Percentiles rank a stretch among this genome's conserved stretches.
phyloP scores from a whole-genome alignment of 805 yeast genomes.

The Pichia cabralensis region DNA sequence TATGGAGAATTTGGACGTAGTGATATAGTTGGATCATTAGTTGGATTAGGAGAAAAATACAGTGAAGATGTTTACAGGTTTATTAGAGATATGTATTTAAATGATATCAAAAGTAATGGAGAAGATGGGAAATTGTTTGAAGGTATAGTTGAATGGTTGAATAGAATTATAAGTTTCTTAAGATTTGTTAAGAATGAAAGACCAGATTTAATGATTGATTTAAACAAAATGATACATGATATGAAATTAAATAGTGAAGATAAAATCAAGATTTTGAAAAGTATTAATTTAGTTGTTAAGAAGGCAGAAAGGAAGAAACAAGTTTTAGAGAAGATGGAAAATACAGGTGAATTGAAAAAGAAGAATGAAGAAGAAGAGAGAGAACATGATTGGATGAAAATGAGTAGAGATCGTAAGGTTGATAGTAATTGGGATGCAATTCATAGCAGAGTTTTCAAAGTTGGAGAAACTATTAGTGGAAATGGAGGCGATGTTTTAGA shows the following conservation, averaged over 20 bases:
- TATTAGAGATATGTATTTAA: slow-evolving; percentile 70
- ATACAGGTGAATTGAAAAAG: slow-evolving; percentile 1
- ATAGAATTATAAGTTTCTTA: slow-evolving; percentile 51
- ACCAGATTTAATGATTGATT: slow-evolving; percentile 34
- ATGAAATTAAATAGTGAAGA: slow-evolving; percentile 5
- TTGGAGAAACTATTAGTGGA: slow-evolving; percentile 10
- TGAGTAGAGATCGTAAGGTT: slow-evolving; percentile 16
- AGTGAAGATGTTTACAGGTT: slow-evolving; percentile 65
- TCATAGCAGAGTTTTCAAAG: slow-evolving; percentile 22
- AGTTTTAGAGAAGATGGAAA: slow-evolving; percentile 27
- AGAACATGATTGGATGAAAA: slow-evolving; percentile 17
- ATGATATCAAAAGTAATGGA: slow-evolving; percentile 44
- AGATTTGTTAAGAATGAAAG: slow-evolving; percentile 45
- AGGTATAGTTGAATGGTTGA: slow-evolving; percentile 65
- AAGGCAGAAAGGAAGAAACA: slow-evolving; percentile 29
- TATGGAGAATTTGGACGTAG: slow-evolving; percentile 31
- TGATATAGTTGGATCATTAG: slow-evolving; percentile 59
- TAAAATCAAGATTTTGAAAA: slow-evolving; percentile 25
- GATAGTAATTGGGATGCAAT: slow-evolving; percentile 36
- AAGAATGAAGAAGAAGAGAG: slow-evolving; percentile 1
- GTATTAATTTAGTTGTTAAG: slow-evolving; percentile 31
- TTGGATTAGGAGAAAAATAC: slow-evolving; percentile 58
- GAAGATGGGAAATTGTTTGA: slow-evolving; percentile 43
- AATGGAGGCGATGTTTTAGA: slow-evolving; percentile 21
- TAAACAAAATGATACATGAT: slow-evolving; percentile 27